These are phyloP conservation scores for Cucumis cinereus DNA, from an alignment of 306 rosid species.

Conservation along the genomic window DNA sequence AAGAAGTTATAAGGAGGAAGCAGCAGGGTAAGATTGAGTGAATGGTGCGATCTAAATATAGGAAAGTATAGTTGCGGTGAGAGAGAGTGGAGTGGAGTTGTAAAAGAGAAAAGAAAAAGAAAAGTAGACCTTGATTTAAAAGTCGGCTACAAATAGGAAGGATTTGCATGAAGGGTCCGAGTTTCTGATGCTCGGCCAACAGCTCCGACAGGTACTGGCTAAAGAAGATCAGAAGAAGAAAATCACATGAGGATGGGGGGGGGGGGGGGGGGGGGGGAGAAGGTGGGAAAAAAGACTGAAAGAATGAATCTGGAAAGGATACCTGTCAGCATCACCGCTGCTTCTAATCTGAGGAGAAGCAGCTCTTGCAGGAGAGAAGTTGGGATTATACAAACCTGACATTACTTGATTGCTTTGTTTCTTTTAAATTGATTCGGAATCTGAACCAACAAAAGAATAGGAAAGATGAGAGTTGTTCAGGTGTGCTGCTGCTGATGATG, in stretches of 20 bases:
- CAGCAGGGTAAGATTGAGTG: neutral
- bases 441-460: conserved; percentile 30
- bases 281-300: neutral
- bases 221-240: conserved; percentile 11
- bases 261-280: no score
- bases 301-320: neutral
- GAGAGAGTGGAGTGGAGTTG: neutral
- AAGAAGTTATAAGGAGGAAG: neutral
- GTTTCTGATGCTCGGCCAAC: conserved; percentile 86
- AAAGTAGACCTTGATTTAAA: conserved; percentile 42
- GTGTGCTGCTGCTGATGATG: conserved; percentile 38
- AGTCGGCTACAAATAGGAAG: conserved; percentile 83
- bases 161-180: conserved; percentile 83
- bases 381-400: conserved; percentile 95
- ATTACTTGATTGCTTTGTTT: conserved; percentile 11
- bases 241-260: neutral
- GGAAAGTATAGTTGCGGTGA: conserved; percentile 3
- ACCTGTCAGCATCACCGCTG: conserved; percentile 76
- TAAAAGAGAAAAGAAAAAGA: neutral
- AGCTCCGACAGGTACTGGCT: conserved; percentile 88
- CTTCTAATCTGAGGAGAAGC: conserved; percentile 93
- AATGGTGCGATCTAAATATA: neutral
- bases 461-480: conserved; percentile 38
- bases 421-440: conserved; percentile 22
- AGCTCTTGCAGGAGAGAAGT: conserved; percentile 96